Base-by-base conservation (phyloP, 2,329 filamentous ascomycete species). In the Xylogone sp. region DNA sequence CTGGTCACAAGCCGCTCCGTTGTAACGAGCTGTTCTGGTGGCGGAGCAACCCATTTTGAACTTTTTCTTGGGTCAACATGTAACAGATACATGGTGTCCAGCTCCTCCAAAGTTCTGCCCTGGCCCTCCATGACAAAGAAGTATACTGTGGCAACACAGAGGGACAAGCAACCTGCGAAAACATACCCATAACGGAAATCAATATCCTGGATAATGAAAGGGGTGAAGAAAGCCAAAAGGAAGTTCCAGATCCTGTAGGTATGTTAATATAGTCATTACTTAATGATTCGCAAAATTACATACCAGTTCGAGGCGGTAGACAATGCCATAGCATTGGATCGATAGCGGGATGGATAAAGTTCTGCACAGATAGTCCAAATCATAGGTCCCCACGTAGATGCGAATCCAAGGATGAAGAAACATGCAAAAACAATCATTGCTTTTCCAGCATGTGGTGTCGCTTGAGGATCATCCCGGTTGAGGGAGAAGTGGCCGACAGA, bases 351-450 rank as follows among this genome's bases (percentile, higher is more conserved):
- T 0, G 84, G 84, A 64, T 85, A 87, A 21, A 79, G 79, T 65
- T 88, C 84, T 48, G 82, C 82, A 43, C 83, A 78, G 52, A 86
- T 77, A 22, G 81, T 78, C 84, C 84, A 88, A 7, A 82, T 73
- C 50, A 87, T 81, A 0, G 84, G 84, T 13, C 83, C 84, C 83
- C 82, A 88, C 4, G 83, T 86, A 48, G 73, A 65, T 39, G 85
- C 85, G 59, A 87, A 90, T 2, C 81, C 86, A 46, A 81, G 78
- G 50, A 90, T 89, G 68, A 88, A 89, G 74, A 89, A 79, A 68
- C 82, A 86, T 4, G 85, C 83, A 49, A 84, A 79, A 6, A 86
- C 81, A 57, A 89, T 87, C 77, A 89, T 83, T 53, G 83, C 75
- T 13, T 82, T 78, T 10, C 84, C 84, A 12, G 81, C 75, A 1